Conservation (phyloP, 1,284 basidiomycete genomes). For the Cutaneotrichosporon sp. region DNA sequence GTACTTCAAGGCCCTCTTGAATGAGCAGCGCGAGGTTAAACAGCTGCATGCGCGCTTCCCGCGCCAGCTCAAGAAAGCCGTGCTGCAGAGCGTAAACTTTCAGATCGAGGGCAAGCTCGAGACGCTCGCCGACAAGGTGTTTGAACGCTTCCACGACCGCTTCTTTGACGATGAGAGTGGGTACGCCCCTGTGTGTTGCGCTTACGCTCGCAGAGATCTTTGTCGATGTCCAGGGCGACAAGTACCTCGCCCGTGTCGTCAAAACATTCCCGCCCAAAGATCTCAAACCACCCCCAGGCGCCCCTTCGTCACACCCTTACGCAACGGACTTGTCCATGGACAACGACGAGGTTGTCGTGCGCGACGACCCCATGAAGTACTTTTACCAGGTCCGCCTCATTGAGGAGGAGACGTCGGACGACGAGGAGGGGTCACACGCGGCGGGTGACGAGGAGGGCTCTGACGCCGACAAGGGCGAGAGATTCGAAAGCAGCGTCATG, state of each 20-base stretch:
- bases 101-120: constrained; percentile 94
- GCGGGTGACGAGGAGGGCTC: constrained; percentile 46
- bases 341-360: constrained; percentile 62
- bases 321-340: constrained; percentile 73
- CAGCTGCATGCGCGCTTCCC: constrained; percentile 87
- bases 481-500: constrained; percentile 59
- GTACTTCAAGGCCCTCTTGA: constrained; percentile 89
- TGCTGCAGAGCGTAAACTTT: constrained; percentile 90
- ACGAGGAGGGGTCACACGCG: constrained; percentile 22
- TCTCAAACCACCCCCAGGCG: constrained; percentile 54
- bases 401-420: constrained; percentile 30
- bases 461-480: constrained; percentile 47
- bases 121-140: constrained; percentile 86
- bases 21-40: constrained; percentile 79
- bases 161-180: constrained; percentile 85
- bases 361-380: constrained; percentile 77
- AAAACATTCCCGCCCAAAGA: constrained; percentile 31
- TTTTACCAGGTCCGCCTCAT: constrained; percentile 78
- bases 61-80: constrained; percentile 81
- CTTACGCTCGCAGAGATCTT: constrained; percentile 58
- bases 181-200: constrained; percentile 39
- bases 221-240: constrained; percentile 74
- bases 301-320: constrained; percentile 50
- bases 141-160: constrained; percentile 89
- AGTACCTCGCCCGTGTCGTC: constrained; percentile 53